Percentiles rank a stretch among this genome's conserved stretches.
Evolutionary conservation across 2,329 filamentous ascomycete species (phyloP).

Genomic region (Leptographium flavum): DNA sequence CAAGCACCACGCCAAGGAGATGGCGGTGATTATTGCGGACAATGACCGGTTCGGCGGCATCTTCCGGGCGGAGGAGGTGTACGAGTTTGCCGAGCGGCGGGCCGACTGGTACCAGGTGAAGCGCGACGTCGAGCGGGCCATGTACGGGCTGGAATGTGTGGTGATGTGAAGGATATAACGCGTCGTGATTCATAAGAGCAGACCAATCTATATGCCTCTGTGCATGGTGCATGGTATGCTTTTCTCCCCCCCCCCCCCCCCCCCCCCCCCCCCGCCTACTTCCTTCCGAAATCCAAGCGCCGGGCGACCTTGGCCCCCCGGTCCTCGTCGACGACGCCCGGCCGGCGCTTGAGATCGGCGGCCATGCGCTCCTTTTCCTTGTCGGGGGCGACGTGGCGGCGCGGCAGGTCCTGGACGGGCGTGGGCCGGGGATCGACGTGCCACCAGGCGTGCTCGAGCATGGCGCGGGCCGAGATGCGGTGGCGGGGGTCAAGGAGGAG

Average conservation of each 20-base stretch:
- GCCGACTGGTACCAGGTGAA: constrained; percentile 93
- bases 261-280: constrained; percentile 14
- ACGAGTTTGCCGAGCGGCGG: constrained; percentile 86
- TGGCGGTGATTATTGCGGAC: constrained; percentile 90
- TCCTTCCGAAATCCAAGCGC: constrained; percentile 61
- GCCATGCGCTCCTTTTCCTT: constrained; percentile 33
- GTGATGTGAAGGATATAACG: constrained; percentile 47
- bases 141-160: constrained; percentile 86
- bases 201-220: neutral
- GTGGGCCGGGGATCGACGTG: constrained; percentile 70
- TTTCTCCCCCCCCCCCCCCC: constrained; percentile 5
- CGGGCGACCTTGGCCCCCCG: constrained; percentile 64
- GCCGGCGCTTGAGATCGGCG: constrained; percentile 65
- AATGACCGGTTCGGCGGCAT: constrained; percentile 80
- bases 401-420: constrained; percentile 65
- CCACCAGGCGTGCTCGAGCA: constrained; percentile 81
- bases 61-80: constrained; percentile 90
- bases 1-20: constrained; percentile 79
- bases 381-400: constrained; percentile 54
- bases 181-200: neutral
- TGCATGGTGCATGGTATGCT: too few relatives aligned
- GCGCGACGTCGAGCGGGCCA: constrained; percentile 79
- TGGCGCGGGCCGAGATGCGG: constrained; percentile 61
- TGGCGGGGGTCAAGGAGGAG: constrained; percentile 76
- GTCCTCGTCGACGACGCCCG: constrained; percentile 46